Conservation (phyloP, 23 red algal genomes). For the Pyropia yezoensis region DNA sequence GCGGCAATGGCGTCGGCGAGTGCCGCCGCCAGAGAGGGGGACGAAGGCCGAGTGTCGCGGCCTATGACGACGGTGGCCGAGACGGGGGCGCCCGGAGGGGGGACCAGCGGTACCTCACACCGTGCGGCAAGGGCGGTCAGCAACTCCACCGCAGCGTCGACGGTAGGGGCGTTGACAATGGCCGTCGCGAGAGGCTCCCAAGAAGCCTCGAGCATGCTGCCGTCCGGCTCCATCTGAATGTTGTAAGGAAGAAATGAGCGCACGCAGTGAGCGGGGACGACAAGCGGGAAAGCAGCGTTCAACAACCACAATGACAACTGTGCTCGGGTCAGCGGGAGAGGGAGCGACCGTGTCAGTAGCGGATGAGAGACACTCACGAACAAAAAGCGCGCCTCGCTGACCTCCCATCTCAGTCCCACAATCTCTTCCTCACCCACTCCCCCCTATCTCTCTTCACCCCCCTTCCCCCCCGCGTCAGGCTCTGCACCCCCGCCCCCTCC, state of each 20-base stretch:
- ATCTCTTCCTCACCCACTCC: background rate
- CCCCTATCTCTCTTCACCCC: conserved; percentile 1
- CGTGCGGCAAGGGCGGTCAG: conserved; percentile 5
- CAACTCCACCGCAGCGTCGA: background rate
- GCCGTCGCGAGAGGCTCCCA: conserved; percentile 51
- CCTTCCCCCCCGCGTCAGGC: background rate
- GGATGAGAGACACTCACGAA: too few species aligned
- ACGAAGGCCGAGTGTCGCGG: conserved; percentile 41
- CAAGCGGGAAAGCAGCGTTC: too few species aligned
- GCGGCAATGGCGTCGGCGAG: conserved; percentile 27
- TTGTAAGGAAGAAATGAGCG: too few species aligned
- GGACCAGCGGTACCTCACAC: conserved; percentile 5
- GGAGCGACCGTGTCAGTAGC: too few species aligned
- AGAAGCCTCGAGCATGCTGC: conserved; percentile 43
- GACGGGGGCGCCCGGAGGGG: background rate
- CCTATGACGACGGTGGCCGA: conserved; percentile 46
- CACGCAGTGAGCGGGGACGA: too few species aligned
- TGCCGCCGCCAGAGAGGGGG: conserved; percentile 16
- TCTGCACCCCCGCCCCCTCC: conserved; percentile 11
- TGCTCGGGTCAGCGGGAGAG: too few species aligned
- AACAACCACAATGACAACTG: too few species aligned
- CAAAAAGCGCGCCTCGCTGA: too few species aligned
- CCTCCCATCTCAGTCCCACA: too few species aligned
- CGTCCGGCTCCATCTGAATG: conserved; percentile 27
- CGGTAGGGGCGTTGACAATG: conserved; percentile 39